phyloP scores from a whole-genome alignment of 1,284 basidiomycete species.

The Bondarzewia mesenterica region DNA sequence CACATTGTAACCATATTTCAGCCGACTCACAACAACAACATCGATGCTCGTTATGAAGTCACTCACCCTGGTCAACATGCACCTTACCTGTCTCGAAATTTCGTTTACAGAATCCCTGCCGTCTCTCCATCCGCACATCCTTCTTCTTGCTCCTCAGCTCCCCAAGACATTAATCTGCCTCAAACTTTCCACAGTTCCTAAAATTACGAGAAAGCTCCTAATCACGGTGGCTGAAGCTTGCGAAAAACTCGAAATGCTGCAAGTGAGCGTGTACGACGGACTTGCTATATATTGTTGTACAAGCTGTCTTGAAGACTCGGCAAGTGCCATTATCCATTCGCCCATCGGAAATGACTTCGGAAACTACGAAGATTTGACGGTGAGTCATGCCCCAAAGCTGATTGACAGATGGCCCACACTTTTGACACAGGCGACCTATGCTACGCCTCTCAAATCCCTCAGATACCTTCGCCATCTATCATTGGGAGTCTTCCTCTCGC shows the following conservation, averaged over 20 bases:
- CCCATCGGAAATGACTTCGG: slow-evolving; percentile 46
- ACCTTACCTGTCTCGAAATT: slow-evolving; percentile 16
- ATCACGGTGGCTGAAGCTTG: slow-evolving; percentile 36
- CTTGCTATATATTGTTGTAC: slow-evolving; percentile 50
- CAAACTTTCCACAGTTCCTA: slow-evolving; percentile 41
- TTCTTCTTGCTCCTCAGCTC: slow-evolving; percentile 19
- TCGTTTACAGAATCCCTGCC: slow-evolving; percentile 19
- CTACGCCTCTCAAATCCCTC: slow-evolving; percentile 27
- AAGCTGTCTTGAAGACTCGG: slow-evolving; percentile 53
- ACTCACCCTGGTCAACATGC: slow-evolving; percentile 13
- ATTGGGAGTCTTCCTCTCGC: slow-evolving; percentile 52
- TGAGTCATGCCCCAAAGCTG: too few species aligned
- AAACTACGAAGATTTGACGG: slow-evolving; percentile 36
- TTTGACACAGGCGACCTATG: slow-evolving; percentile 15
- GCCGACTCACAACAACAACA: slow-evolving; percentile 10
- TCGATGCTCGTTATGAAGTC: slow-evolving; percentile 11
- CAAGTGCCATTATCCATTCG: slow-evolving; percentile 47
- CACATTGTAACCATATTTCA: slow-evolving; percentile 1
- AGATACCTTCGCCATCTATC: slow-evolving; percentile 41
- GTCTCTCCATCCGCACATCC: slow-evolving; percentile 17
- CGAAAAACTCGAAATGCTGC: slow-evolving; percentile 34
- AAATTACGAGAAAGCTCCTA: slow-evolving; percentile 43
- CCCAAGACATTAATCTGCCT: slow-evolving; percentile 27
- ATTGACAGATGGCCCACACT: too few species aligned
- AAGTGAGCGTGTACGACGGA: slow-evolving; percentile 49